Evolutionary conservation across 768 basidiomycete species (phyloP).

Genomic region (Podaxis pistillaris): DNA sequence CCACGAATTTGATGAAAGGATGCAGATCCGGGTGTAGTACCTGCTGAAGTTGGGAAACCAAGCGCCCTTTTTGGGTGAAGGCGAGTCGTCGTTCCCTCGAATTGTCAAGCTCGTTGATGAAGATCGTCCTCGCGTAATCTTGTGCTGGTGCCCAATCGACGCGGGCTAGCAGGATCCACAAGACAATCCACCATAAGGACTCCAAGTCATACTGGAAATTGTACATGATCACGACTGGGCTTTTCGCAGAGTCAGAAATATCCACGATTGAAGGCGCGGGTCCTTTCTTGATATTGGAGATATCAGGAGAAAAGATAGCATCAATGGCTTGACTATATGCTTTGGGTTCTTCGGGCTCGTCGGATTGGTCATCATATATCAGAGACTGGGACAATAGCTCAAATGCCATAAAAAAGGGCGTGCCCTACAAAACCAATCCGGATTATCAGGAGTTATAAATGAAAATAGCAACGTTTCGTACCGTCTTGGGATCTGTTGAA

Average conservation of each 20-base stretch:
- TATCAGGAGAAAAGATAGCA: no score
- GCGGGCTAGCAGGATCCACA: not conserved
- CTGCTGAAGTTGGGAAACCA: not conserved
- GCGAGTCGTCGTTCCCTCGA: not conserved
- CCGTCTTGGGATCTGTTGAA: no score
- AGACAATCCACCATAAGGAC: conserved; percentile 8
- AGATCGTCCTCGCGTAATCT: not conserved
- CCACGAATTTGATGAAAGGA: not conserved
- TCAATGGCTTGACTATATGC: not conserved
- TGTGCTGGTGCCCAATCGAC: not conserved
- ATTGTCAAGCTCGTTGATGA: not conserved
- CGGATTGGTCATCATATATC: not conserved
- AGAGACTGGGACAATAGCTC: not conserved
- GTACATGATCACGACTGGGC: not conserved
- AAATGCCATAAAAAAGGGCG: conserved; percentile 12
- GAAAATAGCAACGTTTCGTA: no score
- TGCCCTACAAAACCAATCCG: conserved; percentile 3
- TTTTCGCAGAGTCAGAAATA: no score
- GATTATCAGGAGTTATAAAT: not conserved
- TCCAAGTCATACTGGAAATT: conserved; percentile 10
- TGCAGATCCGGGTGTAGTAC: not conserved
- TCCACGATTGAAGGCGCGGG: no score
- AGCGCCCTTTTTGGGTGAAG: not conserved
- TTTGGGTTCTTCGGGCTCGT: not conserved
- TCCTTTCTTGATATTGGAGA: no score